A percentile compares a stretch with the other conserved stretches of the same genome.
Conservation (phyloP, 176 grass and related monocot species). For the Poa annua region DNA sequence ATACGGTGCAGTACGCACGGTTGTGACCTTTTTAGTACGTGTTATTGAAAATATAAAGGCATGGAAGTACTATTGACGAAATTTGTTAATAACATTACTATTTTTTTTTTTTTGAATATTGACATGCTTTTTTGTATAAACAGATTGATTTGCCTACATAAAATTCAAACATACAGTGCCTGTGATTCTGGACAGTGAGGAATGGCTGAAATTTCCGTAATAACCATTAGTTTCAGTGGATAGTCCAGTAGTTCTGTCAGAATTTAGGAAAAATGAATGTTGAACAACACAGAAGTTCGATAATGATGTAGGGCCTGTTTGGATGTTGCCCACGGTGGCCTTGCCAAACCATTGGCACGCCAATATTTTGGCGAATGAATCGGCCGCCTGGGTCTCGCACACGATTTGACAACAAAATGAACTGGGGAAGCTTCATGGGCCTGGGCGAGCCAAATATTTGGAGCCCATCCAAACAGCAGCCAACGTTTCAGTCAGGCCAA, state of each 20-base stretch:
- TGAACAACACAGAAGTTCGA: background rate
- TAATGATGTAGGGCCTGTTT: background rate
- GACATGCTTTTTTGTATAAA: background rate
- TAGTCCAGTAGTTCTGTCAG: background rate
- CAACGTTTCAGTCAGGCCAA: too few relatives aligned
- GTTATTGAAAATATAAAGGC: background rate
- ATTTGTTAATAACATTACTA: background rate
- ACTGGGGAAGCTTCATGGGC: too few relatives aligned
- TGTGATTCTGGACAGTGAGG: slow-evolving; percentile 17
- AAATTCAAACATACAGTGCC: background rate
- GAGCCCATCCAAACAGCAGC: too few relatives aligned
- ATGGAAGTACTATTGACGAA: background rate
- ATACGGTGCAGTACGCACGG: background rate
- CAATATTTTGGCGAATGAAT: too few relatives aligned
- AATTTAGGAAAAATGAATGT: slow-evolving; percentile 37
- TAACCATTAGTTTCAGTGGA: background rate
- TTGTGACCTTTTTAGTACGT: background rate
- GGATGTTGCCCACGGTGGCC: too few relatives aligned
- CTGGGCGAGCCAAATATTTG: too few relatives aligned
- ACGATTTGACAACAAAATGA: too few relatives aligned
- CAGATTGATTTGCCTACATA: background rate
- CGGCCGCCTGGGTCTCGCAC: too few relatives aligned
- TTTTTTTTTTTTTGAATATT: background rate
- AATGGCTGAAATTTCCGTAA: background rate
- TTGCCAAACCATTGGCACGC: too few relatives aligned